These are phyloP conservation scores for Hypomyces rosellus DNA, from an alignment of 2,329 filamentous ascomycete species.

Conservation along the genomic window DNA sequence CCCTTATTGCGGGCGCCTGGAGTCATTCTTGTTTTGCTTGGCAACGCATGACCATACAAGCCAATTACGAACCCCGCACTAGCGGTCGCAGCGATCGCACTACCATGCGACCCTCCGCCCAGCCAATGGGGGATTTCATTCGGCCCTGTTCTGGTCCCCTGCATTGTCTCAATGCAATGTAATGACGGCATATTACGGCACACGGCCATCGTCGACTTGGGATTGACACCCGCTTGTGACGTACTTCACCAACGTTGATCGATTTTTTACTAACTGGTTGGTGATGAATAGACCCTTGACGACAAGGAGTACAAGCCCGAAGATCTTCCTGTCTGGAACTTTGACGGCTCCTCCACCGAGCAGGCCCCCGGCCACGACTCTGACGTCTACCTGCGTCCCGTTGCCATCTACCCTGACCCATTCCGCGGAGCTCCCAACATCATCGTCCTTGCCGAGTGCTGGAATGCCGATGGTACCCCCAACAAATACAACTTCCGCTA, in stretches of 20 bases:
- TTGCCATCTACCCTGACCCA: conserved; percentile 84
- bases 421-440: conserved; percentile 89
- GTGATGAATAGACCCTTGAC: conserved; percentile 40
- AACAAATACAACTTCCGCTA: conserved; percentile 99
- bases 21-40: no score
- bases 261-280: background rate
- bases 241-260: background rate
- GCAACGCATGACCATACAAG: no score
- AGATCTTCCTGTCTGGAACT: conserved; percentile 51
- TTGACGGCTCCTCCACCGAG: conserved; percentile 75
- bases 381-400: conserved; percentile 91
- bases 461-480: conserved; percentile 86
- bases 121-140: background rate
- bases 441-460: conserved; percentile 90
- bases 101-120: no score
- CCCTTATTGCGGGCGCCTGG: no score
- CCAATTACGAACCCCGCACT: no score
- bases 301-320: conserved; percentile 44
- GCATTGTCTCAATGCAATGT: background rate
- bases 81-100: no score
- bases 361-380: conserved; percentile 95
- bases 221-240: no score
- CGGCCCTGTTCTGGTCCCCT: background rate
- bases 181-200: background rate
- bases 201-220: background rate